Percentiles rank a stretch among this genome's conserved stretches.
phyloP scores from a whole-genome alignment of 2,329 filamentous ascomycete genomes.

The Amylocarpus encephaloides region DNA sequence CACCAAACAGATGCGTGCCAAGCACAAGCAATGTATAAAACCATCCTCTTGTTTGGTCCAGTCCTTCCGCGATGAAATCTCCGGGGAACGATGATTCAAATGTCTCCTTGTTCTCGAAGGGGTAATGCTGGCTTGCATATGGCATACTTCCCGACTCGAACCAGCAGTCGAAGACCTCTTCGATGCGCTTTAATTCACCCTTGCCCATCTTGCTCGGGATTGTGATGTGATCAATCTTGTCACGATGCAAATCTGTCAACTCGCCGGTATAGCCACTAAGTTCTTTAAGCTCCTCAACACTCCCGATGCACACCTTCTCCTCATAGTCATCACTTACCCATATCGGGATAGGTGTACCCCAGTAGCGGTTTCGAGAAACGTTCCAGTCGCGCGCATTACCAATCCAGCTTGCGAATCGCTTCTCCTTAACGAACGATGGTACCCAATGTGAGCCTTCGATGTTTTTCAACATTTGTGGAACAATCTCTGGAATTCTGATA shows the following conservation, averaged over 20 bases:
- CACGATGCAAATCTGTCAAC: conserved; percentile 79
- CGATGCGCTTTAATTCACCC: conserved; percentile 70
- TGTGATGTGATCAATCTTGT: conserved; percentile 90
- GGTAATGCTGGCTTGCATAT: conserved; percentile 84
- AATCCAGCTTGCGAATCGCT: conserved; percentile 88
- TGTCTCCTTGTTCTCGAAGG: conserved; percentile 79
- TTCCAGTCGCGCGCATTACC: conserved; percentile 91
- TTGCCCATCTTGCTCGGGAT: conserved; percentile 88
- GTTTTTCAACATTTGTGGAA: conserved; percentile 84
- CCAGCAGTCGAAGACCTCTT: conserved; percentile 95
- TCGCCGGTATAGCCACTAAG: conserved; percentile 82
- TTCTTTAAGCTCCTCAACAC: conserved; percentile 74
- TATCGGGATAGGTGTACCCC: conserved; percentile 87
- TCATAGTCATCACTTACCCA: conserved; percentile 89
- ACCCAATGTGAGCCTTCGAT: conserved; percentile 91
- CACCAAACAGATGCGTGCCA: conserved; percentile 79
- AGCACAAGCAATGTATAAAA: conserved; percentile 91
- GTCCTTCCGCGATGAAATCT: conserved; percentile 88
- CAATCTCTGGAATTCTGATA: conserved; percentile 75
- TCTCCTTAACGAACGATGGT: conserved; percentile 83
- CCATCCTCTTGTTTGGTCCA: conserved; percentile 94
- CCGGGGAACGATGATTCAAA: conserved; percentile 80
- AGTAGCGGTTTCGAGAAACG: conserved; percentile 87
- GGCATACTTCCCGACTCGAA: conserved; percentile 97
- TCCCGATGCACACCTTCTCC: conserved; percentile 81